These are phyloP conservation scores for Talaromyces islandicus DNA, from an alignment of 2,329 filamentous ascomycete genomes.

Conservation along the genomic window DNA sequence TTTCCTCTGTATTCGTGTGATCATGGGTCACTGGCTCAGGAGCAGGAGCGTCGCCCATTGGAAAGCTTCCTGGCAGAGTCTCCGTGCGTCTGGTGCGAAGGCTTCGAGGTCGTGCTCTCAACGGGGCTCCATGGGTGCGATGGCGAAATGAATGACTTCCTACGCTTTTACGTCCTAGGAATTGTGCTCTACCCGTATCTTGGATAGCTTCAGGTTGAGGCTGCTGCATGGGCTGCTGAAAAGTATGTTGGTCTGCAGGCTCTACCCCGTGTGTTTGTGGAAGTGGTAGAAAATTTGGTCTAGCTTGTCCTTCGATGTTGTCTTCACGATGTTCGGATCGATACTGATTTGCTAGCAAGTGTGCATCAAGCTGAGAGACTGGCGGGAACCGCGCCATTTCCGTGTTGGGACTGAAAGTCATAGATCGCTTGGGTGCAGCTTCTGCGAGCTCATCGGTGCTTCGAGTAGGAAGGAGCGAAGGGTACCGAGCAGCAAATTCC, in stretches of 20 bases:
- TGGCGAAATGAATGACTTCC: slow-evolving; percentile 18
- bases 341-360: slow-evolving; percentile 21
- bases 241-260: not conserved
- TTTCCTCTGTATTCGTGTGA: slow-evolving; percentile 1
- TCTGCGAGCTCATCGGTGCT: slow-evolving; percentile 1
- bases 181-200: slow-evolving; percentile 13
- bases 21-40: not conserved
- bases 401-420: slow-evolving; percentile 16
- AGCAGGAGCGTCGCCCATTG: slow-evolving; percentile 13
- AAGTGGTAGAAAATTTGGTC: not conserved
- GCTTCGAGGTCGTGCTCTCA: not conserved
- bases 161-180: slow-evolving; percentile 23
- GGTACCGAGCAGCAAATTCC: slow-evolving; percentile 28
- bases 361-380: slow-evolving; percentile 33
- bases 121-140: slow-evolving; percentile 2
- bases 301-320: not conserved
- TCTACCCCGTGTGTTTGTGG: not conserved
- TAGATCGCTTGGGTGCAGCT: slow-evolving; percentile 12
- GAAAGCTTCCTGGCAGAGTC: slow-evolving; percentile 21
- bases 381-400: slow-evolving; percentile 29
- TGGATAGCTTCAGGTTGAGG: slow-evolving; percentile 12
- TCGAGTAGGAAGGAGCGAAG: slow-evolving; percentile 24
- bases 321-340: slow-evolving; percentile 2
- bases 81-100: slow-evolving; percentile 2
- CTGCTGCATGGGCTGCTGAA: not conserved